Evolutionary conservation across 371 early-diverging fungal species (phyloP).

Genomic region (Mortierella sp.): DNA sequence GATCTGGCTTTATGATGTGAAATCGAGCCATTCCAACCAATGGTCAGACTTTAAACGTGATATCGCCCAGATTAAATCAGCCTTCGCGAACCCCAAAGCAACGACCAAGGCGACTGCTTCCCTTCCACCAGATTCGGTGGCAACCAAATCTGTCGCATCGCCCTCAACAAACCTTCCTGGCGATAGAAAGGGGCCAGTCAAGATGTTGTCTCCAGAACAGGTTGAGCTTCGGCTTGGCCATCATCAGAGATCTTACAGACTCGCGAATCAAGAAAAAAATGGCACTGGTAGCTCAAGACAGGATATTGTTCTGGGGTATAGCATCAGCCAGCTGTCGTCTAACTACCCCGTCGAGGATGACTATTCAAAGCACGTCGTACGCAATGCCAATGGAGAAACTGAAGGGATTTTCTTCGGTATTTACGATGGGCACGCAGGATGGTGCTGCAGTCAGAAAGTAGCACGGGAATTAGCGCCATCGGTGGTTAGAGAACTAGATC

Average conservation of each 20-base stretch:
- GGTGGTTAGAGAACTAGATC: slow-evolving; percentile 31
- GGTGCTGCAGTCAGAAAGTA: slow-evolving; percentile 56
- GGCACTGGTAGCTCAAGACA: not conserved
- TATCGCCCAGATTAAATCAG: no score
- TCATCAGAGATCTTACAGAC: slow-evolving; percentile 25
- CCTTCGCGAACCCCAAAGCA: no score
- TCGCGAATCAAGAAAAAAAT: not conserved
- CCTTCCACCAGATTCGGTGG: no score
- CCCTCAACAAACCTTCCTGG: no score
- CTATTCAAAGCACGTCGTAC: slow-evolving; percentile 17
- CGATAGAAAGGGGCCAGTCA: not conserved
- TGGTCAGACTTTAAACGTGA: slow-evolving; percentile 1
- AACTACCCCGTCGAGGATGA: slow-evolving; percentile 69
- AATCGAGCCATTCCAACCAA: not conserved
- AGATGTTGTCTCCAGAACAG: slow-evolving; percentile 37
- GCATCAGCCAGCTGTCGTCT: slow-evolving; percentile 62
- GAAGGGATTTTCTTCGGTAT: slow-evolving; percentile 60
- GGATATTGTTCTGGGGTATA: slow-evolving; percentile 25
- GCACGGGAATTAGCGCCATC: slow-evolving; percentile 55
- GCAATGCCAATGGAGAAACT: slow-evolving; percentile 15
- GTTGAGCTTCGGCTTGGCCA: slow-evolving; percentile 27
- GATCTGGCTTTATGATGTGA: slow-evolving; percentile 11
- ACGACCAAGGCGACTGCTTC: no score
- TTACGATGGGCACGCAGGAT: slow-evolving; percentile 71
- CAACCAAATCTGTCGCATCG: no score